Percentiles rank a stretch among this genome's conserved stretches.
Evolutionary conservation across 2,329 filamentous ascomycete genomes (phyloP).

Genomic region (Cladophialophora exuberans): DNA sequence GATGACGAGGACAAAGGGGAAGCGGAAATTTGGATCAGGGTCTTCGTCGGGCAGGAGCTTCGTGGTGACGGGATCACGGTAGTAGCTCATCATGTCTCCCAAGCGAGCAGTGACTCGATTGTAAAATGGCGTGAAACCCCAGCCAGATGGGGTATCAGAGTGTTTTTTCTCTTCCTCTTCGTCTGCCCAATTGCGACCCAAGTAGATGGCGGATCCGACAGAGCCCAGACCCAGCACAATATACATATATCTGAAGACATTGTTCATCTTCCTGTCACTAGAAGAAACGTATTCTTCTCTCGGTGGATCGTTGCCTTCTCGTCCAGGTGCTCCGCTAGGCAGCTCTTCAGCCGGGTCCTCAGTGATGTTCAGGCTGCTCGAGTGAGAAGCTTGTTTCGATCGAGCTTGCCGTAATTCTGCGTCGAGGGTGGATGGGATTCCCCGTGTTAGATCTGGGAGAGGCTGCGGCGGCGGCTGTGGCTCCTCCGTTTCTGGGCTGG

Average conservation of each 20-base stretch:
- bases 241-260: constrained; percentile 76
- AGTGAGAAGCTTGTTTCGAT: constrained; percentile 41
- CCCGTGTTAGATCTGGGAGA: constrained; percentile 88
- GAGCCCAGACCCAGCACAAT: constrained; percentile 60
- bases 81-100: constrained; percentile 80
- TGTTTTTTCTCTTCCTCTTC: constrained; percentile 72
- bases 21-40: constrained; percentile 73
- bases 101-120: constrained; percentile 76
- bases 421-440: constrained; percentile 87
- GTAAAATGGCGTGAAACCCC: constrained; percentile 76
- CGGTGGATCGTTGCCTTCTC: constrained; percentile 67
- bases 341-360: constrained; percentile 55
- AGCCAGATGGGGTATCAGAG: constrained; percentile 76
- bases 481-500: neutral
- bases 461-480: constrained; percentile 58
- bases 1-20: constrained; percentile 89
- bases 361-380: constrained; percentile 53
- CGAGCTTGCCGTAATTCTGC: constrained; percentile 65
- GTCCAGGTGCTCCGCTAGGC: constrained; percentile 55
- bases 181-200: constrained; percentile 84
- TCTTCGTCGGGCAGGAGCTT: constrained; percentile 76
- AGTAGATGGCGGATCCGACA: constrained; percentile 67
- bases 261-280: constrained; percentile 77
- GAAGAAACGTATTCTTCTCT: constrained; percentile 88
- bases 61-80: constrained; percentile 92